phyloP scores from a whole-genome alignment of 2,329 filamentous ascomycete species.

The Exserohilum turcica region DNA sequence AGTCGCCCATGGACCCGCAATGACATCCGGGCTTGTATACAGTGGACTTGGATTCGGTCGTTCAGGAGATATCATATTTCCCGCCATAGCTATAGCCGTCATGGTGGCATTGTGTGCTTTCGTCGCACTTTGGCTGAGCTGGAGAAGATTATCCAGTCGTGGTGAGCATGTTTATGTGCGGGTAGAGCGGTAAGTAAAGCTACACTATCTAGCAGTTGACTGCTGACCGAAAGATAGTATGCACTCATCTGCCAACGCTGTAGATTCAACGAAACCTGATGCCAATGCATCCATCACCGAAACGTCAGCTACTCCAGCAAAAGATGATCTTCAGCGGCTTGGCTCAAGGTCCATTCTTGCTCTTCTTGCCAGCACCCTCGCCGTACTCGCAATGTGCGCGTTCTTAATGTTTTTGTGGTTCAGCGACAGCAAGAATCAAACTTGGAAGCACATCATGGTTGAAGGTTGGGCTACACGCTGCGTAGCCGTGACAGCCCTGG shows the following conservation, averaged over 20 bases:
- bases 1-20: background rate
- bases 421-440: background rate
- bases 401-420: slow-evolving; percentile 13
- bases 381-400: background rate
- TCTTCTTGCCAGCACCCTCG: background rate
- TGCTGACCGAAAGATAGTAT: background rate
- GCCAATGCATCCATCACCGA: background rate
- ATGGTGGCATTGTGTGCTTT: background rate
- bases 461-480: slow-evolving; percentile 3
- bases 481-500: background rate
- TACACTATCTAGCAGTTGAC: background rate
- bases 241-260: background rate
- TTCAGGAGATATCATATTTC: background rate
- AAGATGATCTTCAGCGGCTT: background rate
- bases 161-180: background rate
- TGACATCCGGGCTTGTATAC: background rate
- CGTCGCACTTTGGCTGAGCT: background rate
- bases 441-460: slow-evolving; percentile 11
- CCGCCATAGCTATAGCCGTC: background rate
- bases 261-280: background rate
- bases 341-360: background rate
- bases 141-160: background rate
- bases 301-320: background rate
- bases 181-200: background rate
- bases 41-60: background rate